Percentiles rank a stretch among this genome's conserved stretches.
phyloP scores from a whole-genome alignment of 805 yeast species.

The Ogataea trehalophila region DNA sequence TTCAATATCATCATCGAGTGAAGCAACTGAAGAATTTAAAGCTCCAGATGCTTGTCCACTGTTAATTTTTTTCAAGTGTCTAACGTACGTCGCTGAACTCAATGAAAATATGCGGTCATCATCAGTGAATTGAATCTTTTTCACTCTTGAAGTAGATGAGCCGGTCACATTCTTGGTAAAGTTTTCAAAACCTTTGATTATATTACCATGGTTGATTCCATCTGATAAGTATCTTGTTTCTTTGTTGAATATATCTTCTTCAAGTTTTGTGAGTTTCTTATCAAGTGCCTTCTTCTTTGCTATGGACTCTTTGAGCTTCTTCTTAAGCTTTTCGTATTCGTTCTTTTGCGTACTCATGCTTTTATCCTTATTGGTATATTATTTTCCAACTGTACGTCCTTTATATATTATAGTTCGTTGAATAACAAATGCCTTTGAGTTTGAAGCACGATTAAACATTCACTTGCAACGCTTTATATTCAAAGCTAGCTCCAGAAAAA shows the following conservation, averaged over 20 bases:
- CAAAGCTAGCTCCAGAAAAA: no score
- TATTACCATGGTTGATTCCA: conserved; percentile 63
- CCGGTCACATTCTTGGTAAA: conserved; percentile 44
- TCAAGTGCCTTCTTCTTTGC: conserved; percentile 61
- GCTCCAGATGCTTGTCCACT: conserved; percentile 21
- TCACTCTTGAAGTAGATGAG: conserved; percentile 33
- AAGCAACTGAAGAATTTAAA: conserved; percentile 9
- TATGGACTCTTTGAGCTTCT: conserved; percentile 60
- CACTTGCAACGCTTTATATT: no score
- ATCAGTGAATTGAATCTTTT: conserved; percentile 53
- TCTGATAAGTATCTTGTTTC: conserved; percentile 77
- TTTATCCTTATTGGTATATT: conserved; percentile 1
- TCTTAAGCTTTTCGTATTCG: conserved; percentile 64
- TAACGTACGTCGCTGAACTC: conserved; percentile 65
- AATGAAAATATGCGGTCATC: conserved; percentile 79
- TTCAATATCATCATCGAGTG: conserved; percentile 16
- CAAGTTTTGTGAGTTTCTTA: conserved; percentile 54
- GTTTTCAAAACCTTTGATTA: conserved; percentile 87
- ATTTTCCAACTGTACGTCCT: background rate
- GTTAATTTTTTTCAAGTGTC: conserved; percentile 50
- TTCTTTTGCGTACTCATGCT: conserved; percentile 15
- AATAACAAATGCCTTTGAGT: background rate
- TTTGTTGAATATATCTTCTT: conserved; percentile 72
- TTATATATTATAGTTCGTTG: background rate
- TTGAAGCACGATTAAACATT: no score